Percentiles rank a stretch among this genome's conserved stretches.
phyloP scores from a whole-genome alignment of 73 alveolate genomes.

The Halteria grandinella region DNA sequence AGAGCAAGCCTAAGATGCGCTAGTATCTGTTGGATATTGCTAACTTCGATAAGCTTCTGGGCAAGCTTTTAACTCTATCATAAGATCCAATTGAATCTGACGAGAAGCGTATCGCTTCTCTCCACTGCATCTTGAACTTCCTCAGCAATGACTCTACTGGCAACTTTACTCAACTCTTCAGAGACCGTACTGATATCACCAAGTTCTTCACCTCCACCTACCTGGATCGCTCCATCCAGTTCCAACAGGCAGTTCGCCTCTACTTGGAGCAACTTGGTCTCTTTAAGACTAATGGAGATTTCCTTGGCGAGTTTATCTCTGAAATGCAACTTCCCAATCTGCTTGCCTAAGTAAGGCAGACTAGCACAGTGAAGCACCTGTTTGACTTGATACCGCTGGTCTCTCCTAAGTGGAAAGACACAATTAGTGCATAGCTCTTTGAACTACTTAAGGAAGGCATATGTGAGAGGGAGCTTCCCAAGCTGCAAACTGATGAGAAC shows the following conservation, averaged over 20 bases:
- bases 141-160: background rate
- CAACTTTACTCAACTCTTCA: background rate
- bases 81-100: background rate
- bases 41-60: background rate
- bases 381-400: background rate
- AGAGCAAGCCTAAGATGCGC: constrained; percentile 28
- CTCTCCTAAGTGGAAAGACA: background rate
- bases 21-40: constrained; percentile 8
- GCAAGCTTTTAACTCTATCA: background rate
- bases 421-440: background rate
- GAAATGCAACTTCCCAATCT: background rate
- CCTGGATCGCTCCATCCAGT: background rate
- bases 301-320: background rate
- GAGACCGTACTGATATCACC: background rate
- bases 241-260: background rate
- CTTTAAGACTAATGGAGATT: background rate
- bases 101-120: background rate
- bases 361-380: background rate
- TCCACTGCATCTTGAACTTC: constrained; percentile 15
- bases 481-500: constrained; percentile 21
- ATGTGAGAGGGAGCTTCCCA: background rate
- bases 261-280: constrained; percentile 1
- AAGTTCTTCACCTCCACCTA: background rate
- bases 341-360: background rate
- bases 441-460: background rate